phyloP scores from a whole-genome alignment of 768 basidiomycete genomes.

The Hortiboletus campestris region DNA sequence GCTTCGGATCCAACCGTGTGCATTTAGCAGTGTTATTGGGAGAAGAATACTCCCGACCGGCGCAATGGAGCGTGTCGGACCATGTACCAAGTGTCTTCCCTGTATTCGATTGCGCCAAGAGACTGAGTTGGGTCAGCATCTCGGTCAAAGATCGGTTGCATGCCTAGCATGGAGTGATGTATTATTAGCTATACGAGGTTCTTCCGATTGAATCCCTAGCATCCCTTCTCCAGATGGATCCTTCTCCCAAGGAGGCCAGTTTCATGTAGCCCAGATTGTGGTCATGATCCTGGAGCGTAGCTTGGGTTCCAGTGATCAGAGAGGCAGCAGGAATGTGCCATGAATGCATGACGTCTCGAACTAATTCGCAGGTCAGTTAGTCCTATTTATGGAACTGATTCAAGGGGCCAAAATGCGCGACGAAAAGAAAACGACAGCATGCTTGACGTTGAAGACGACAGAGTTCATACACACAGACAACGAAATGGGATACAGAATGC shows the following conservation, averaged over 20 bases:
- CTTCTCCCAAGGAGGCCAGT: neutral
- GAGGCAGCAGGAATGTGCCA: neutral
- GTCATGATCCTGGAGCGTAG: neutral
- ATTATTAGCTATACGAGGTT: constrained; percentile 2
- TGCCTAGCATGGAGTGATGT: neutral
- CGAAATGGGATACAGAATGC: constrained; percentile 5
- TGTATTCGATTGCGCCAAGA: neutral
- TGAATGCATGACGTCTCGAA: neutral
- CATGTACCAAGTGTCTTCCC: neutral
- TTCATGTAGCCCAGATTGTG: neutral
- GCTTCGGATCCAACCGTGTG: constrained; percentile 34
- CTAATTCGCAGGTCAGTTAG: neutral
- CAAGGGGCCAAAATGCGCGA: neutral
- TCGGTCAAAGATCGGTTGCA: neutral
- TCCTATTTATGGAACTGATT: neutral
- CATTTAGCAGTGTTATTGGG: constrained; percentile 11
- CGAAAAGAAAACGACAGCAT: neutral
- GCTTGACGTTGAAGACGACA: neutral
- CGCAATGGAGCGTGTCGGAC: neutral
- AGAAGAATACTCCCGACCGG: neutral
- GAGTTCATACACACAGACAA: constrained; percentile 7
- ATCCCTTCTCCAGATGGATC: neutral
- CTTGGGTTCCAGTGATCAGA: neutral
- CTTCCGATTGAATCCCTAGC: neutral
- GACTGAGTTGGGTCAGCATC: neutral